Conservation (phyloP, 2,329 filamentous ascomycete genomes). For the Macrophomina tecta region DNA sequence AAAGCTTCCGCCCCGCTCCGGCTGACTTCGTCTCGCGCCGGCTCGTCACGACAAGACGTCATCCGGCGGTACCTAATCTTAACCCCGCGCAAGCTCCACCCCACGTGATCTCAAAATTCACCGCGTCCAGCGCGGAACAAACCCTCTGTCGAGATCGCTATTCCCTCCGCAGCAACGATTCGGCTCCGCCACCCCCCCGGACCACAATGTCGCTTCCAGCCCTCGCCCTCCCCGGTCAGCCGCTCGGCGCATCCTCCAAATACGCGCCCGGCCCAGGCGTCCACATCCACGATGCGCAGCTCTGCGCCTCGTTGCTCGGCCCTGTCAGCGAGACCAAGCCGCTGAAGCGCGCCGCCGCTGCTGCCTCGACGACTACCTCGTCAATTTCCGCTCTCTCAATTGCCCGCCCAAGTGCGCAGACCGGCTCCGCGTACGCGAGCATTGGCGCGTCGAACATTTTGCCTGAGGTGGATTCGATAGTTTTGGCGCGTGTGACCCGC, state of each 20-base stretch:
- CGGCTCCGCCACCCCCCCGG: too few species aligned
- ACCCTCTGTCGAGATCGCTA: not conserved
- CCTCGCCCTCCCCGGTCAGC: constrained; percentile 80
- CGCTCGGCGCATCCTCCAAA: constrained; percentile 70
- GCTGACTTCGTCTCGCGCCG: not conserved
- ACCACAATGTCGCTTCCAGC: constrained; percentile 42
- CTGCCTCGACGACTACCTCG: not conserved
- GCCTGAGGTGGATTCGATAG: constrained; percentile 78
- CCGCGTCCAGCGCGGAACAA: too few species aligned
- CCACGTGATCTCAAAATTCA: constrained; percentile 27
- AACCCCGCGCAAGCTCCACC: constrained; percentile 4
- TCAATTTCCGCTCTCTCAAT: constrained; percentile 46
- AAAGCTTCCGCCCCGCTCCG: constrained; percentile 6
- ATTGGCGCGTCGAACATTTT: constrained; percentile 67
- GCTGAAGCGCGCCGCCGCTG: constrained; percentile 39
- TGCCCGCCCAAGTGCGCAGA: constrained; percentile 37
- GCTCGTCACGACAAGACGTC: constrained; percentile 15
- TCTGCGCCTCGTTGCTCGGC: constrained; percentile 85
- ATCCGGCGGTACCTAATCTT: constrained; percentile 14
- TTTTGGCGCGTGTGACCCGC: constrained; percentile 84
- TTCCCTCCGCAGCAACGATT: not conserved
- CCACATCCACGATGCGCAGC: constrained; percentile 75
- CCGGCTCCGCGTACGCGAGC: constrained; percentile 26
- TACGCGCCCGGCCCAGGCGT: constrained; percentile 82
- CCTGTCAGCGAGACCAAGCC: constrained; percentile 54